phyloP scores from a whole-genome alignment of 306 rosid species.

The Cotoneaster glaucophyllus region DNA sequence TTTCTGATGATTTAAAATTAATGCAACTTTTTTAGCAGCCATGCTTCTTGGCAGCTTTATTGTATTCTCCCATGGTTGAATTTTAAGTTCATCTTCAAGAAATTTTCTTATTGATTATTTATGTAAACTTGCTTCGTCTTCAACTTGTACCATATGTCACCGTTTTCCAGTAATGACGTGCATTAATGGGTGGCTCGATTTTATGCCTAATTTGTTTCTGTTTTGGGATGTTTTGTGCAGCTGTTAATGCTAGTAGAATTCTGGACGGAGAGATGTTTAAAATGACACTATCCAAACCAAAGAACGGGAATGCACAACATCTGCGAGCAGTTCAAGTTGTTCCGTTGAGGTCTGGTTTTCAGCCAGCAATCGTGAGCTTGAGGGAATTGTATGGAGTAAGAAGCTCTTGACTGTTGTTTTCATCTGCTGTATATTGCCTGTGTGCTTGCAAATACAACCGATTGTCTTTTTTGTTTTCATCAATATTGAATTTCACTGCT shows the following conservation, averaged over 20 bases:
- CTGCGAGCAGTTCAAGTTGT: conserved; percentile 32
- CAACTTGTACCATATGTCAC: not conserved
- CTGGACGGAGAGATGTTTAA: conserved; percentile 64
- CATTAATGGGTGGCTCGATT: not conserved
- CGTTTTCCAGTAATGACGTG: not conserved
- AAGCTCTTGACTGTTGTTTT: conserved; percentile 14
- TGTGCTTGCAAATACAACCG: not conserved
- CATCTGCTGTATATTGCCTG: not conserved
- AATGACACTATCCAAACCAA: conserved; percentile 49
- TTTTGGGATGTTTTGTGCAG: conserved; percentile 30
- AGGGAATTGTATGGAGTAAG: conserved; percentile 34
- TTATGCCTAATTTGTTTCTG: not conserved
- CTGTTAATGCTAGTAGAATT: conserved; percentile 31
- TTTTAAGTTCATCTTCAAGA: not conserved
- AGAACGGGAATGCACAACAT: conserved; percentile 49
- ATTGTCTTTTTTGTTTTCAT: not conserved
- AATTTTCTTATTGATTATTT: not conserved
- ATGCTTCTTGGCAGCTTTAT: not conserved
- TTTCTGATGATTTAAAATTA: no score
- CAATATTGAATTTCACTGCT: not conserved
- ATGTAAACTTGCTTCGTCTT: not conserved
- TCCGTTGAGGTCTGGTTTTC: conserved; percentile 52
- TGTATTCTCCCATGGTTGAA: not conserved
- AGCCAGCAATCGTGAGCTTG: conserved; percentile 41
- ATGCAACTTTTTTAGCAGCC: no score